Conservation (phyloP, 192 early-diverging fungal species). For the Blastocladiella britannica region DNA sequence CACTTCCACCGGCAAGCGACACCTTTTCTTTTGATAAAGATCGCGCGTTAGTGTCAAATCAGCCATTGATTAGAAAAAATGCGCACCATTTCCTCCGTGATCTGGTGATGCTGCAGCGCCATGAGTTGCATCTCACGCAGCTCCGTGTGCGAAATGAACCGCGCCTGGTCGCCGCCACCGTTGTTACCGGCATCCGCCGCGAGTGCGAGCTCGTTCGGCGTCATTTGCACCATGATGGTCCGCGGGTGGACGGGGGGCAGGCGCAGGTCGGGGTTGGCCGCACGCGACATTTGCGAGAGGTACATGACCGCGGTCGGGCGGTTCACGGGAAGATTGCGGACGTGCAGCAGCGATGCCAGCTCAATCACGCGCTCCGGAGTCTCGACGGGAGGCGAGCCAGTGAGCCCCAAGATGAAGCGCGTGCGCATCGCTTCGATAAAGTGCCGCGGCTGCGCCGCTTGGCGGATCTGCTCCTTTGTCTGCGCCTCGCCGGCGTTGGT, state of each 20-base stretch:
- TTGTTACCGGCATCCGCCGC: no score
- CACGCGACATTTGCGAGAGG: neutral
- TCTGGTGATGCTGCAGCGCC: neutral
- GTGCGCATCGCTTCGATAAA: neutral
- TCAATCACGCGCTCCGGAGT: neutral
- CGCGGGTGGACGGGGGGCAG: neutral
- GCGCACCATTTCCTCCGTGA: neutral
- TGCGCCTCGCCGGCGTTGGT: neutral
- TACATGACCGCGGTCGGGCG: neutral
- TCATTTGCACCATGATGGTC: neutral
- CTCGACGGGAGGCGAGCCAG: neutral
- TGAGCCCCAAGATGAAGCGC: neutral
- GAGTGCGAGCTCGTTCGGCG: neutral
- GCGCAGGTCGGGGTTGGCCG: neutral
- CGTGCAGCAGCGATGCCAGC: neutral
- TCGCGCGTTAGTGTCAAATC: neutral
- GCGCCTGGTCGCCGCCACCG: no score
- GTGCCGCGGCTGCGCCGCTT: neutral
- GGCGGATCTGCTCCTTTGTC: neutral
- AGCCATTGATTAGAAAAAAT: neutral
- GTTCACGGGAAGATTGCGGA: neutral
- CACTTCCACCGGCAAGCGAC: no score
- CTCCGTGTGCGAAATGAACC: neutral
- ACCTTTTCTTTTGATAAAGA: no score
- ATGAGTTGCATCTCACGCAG: neutral